Evolutionary conservation across 2,329 filamentous ascomycete genomes (phyloP).

Genomic region (Fusarium sp.): DNA sequence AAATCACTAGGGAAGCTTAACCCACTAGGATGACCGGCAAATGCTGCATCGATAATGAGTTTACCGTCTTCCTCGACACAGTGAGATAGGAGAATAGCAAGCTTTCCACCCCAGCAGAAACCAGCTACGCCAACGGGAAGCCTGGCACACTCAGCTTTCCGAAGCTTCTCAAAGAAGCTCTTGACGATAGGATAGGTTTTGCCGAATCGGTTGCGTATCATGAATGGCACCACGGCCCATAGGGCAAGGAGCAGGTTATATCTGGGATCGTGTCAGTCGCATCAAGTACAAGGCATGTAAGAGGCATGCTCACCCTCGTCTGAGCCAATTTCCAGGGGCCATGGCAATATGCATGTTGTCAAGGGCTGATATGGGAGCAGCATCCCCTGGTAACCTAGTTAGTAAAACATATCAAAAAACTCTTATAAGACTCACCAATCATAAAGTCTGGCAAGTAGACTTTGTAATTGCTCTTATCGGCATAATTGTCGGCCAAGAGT

Average conservation of each 20-base stretch:
- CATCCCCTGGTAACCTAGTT: conserved; percentile 39
- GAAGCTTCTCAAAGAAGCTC: conserved; percentile 51
- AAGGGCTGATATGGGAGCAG: conserved; percentile 47
- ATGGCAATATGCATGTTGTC: conserved; percentile 41
- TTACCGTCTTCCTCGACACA: conserved; percentile 30
- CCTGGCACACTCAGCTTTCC: conserved; percentile 42
- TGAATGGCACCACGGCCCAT: conserved; percentile 45
- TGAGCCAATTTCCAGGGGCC: conserved; percentile 34
- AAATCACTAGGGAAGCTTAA: neutral
- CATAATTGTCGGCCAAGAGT: conserved; percentile 64
- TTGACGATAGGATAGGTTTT: conserved; percentile 49
- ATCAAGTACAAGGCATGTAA: neutral
- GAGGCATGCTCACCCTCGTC: conserved; percentile 43
- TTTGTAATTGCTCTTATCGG: conserved; percentile 58
- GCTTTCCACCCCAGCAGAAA: conserved; percentile 73
- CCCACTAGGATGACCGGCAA: neutral
- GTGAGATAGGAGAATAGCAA: conserved; percentile 60
- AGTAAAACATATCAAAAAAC: neutral
- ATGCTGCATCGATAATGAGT: neutral
- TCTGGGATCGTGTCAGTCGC: conserved; percentile 23
- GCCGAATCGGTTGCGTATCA: conserved; percentile 45
- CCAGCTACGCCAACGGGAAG: conserved; percentile 63
- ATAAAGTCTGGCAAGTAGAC: conserved; percentile 70
- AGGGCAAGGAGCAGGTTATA: conserved; percentile 41
- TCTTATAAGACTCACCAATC: conserved; percentile 40